Evolutionary conservation across 306 rosid genomes (phyloP).

Genomic region (Gleditsia sinensis): DNA sequence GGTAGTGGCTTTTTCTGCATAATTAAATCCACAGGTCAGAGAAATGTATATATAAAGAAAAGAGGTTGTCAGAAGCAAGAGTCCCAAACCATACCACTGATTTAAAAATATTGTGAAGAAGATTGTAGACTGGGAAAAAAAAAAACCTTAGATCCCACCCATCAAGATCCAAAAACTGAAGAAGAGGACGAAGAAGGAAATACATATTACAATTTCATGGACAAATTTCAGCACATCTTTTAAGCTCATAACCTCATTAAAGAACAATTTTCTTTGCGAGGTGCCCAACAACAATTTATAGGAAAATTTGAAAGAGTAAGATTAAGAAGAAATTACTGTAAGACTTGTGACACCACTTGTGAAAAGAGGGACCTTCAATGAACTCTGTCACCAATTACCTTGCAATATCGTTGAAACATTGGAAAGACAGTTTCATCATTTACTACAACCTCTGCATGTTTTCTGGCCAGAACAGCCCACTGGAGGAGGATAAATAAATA

Average conservation of each 20-base stretch:
- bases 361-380: conserved; percentile 13
- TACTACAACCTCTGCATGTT: conserved; percentile 87
- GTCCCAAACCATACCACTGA: background rate
- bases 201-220: conserved; percentile 12
- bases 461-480: conserved; percentile 94
- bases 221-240: conserved; percentile 14
- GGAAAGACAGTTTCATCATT: conserved; percentile 74
- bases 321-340: background rate
- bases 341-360: conserved; percentile 13
- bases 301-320: background rate
- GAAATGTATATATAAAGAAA: conserved; percentile 28
- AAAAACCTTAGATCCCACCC: conserved; percentile 3
- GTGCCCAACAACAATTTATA: background rate
- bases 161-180: background rate
- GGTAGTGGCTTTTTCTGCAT: conserved; percentile 92
- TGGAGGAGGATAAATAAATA: conserved; percentile 40
- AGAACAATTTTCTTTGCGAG: conserved; percentile 2
- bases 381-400: conserved; percentile 47
- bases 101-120: background rate
- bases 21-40: conserved; percentile 36
- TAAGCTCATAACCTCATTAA: conserved; percentile 2
- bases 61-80: conserved; percentile 8
- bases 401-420: conserved; percentile 80
- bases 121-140: background rate
- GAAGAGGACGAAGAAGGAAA: background rate